phyloP scores from a whole-genome alignment of 306 rosid species.

The Calophaca sinica region DNA sequence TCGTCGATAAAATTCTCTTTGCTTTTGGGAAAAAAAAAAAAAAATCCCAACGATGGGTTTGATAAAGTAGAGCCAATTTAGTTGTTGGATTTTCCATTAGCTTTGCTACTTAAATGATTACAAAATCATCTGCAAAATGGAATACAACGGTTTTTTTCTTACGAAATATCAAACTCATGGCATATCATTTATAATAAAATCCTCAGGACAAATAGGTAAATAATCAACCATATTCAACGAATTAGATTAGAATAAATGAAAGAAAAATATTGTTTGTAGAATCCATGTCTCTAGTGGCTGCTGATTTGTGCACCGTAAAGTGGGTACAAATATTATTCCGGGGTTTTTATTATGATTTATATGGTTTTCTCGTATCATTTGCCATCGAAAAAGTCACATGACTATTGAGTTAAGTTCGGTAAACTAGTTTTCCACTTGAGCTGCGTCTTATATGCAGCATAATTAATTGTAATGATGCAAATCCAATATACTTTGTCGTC shows the following conservation, averaged over 20 bases:
- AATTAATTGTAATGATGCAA: no score
- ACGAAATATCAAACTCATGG: no score
- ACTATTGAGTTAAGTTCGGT: no score
- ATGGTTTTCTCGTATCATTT: no score
- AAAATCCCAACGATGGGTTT: background rate
- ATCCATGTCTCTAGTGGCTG: slow-evolving; percentile 35
- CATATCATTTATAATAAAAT: no score
- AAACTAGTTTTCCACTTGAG: no score
- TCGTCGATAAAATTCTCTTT: no score
- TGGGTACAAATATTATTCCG: background rate
- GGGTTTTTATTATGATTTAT: background rate
- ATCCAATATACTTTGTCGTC: no score
- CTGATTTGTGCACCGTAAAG: slow-evolving; percentile 26
- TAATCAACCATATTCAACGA: background rate
- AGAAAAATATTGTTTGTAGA: slow-evolving; percentile 29
- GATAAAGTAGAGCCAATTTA: slow-evolving; percentile 20
- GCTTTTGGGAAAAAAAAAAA: background rate
- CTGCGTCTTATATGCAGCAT: no score
- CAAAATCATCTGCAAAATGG: slow-evolving; percentile 31
- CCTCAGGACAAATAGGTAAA: no score
- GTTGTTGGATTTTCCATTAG: background rate
- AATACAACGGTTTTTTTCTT: background rate
- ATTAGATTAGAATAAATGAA: slow-evolving; percentile 10
- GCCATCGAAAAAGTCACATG: no score
- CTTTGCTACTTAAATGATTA: background rate